Evolutionary conservation across 176 grass and related monocot genomes (phyloP).

Genomic region (Oryza meridionalis): DNA sequence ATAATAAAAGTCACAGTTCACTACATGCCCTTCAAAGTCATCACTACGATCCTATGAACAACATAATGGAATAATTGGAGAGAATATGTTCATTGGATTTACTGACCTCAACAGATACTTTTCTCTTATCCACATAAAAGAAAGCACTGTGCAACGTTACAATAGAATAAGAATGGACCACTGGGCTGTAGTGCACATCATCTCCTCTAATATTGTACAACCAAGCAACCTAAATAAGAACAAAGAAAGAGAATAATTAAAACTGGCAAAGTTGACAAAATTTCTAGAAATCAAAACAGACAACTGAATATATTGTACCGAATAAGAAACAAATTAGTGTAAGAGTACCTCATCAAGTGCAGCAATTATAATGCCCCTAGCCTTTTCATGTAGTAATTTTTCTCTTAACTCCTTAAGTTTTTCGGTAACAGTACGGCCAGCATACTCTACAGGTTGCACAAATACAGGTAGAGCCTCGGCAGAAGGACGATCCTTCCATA

Average conservation of each 20-base stretch:
- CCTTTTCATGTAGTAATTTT: conserved; percentile 64
- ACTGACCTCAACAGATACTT: conserved; percentile 80
- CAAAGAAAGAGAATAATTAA: conserved; percentile 35
- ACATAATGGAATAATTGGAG: conserved; percentile 3
- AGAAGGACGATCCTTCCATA: conserved; percentile 82
- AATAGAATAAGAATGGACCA: conserved; percentile 96
- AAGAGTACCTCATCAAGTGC: conserved; percentile 86
- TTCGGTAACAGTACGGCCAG: conserved; percentile 63
- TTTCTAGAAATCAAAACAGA: conserved; percentile 10
- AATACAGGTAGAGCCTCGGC: conserved; percentile 57
- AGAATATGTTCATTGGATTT: conserved; percentile 14
- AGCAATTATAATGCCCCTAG: conserved; percentile 66
- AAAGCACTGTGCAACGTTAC: conserved; percentile 74
- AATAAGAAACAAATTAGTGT: conserved; percentile 13
- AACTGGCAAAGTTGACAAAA: background rate
- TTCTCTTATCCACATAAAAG: conserved; percentile 95
- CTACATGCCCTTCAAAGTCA: conserved; percentile 13
- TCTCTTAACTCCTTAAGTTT: conserved; percentile 82
- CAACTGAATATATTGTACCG: conserved; percentile 28
- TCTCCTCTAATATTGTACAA: conserved; percentile 86
- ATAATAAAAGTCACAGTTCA: conserved; percentile 6
- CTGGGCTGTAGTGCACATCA: conserved; percentile 93
- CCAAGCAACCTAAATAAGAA: conserved; percentile 83
- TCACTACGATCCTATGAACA: background rate
- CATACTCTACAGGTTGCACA: conserved; percentile 80